phyloP scores from a whole-genome alignment of 2,329 filamentous ascomycete genomes.

The Monilinia polystroma region DNA sequence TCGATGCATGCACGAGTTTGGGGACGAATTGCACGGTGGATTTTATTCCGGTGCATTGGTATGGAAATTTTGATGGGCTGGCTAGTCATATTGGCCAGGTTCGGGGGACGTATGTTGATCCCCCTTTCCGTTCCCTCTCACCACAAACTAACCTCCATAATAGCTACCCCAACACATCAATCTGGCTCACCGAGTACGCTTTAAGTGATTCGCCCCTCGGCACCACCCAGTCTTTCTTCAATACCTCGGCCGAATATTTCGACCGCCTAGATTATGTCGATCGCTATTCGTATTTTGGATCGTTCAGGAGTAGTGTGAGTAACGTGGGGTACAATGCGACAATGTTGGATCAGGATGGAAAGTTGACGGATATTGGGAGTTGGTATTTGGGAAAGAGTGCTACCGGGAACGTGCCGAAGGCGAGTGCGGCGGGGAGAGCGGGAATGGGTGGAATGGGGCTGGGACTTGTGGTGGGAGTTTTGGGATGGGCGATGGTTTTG shows the following conservation, averaged over 20 bases:
- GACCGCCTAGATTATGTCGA: conserved; percentile 62
- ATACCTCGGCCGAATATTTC: conserved; percentile 63
- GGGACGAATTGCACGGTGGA: conserved; percentile 57
- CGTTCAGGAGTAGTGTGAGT: conserved; percentile 66
- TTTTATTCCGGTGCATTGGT: conserved; percentile 66
- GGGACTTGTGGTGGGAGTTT: neutral
- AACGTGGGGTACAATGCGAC: conserved; percentile 73
- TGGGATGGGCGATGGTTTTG: neutral
- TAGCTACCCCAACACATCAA: conserved; percentile 58
- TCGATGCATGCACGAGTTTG: conserved; percentile 58
- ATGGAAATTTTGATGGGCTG: conserved; percentile 53
- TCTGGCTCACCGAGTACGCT: conserved; percentile 82
- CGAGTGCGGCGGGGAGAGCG: neutral
- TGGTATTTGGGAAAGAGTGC: conserved; percentile 65
- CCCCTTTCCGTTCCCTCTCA: neutral
- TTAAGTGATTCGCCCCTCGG: conserved; percentile 54
- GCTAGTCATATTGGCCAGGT: conserved; percentile 42
- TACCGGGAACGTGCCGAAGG: neutral
- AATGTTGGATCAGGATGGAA: conserved; percentile 66
- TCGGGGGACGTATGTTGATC: conserved; percentile 33
- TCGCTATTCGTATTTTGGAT: conserved; percentile 55
- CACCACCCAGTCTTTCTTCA: conserved; percentile 65
- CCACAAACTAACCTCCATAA: conserved; percentile 12
- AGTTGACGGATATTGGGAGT: conserved; percentile 71
- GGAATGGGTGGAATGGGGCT: neutral